Conservation (phyloP, 306 rosid species). For the Castanospermum australe region DNA sequence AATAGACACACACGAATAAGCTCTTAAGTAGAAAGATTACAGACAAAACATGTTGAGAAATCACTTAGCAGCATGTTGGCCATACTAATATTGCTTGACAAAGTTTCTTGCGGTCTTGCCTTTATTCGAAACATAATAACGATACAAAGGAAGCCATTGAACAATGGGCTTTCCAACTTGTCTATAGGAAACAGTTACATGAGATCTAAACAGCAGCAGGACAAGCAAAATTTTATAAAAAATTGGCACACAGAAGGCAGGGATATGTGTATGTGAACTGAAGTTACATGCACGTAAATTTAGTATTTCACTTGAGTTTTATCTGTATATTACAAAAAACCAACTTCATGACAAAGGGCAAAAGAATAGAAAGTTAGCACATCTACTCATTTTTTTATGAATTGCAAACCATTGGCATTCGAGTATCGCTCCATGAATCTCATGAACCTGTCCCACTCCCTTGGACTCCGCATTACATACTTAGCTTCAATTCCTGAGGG, state of each 20-base stretch:
- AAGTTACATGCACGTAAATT: constrained; percentile 32
- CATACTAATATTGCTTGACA: background rate
- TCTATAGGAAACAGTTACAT: background rate
- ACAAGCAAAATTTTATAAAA: constrained; percentile 33
- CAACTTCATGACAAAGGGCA: constrained; percentile 30
- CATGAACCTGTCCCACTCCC: constrained; percentile 99
- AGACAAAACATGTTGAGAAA: background rate
- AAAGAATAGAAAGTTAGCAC: constrained; percentile 32
- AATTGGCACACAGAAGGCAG: constrained; percentile 10
- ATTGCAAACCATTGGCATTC: constrained; percentile 78
- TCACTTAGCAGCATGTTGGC: background rate
- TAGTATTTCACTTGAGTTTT: constrained; percentile 14
- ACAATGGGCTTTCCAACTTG: constrained; percentile 21
- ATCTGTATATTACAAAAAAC: constrained; percentile 24
- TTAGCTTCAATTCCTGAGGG: constrained; percentile 93
- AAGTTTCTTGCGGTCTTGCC: background rate
- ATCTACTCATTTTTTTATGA: constrained; percentile 64
- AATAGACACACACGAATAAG: background rate
- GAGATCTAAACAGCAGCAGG: constrained; percentile 7
- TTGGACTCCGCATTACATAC: constrained; percentile 76
- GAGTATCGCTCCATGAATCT: constrained; percentile 99
- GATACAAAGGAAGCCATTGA: constrained; percentile 13
- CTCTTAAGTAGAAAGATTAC: background rate
- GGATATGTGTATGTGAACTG: constrained; percentile 27
- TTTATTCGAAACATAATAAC: constrained; percentile 7